A percentile compares a stretch with the other conserved stretches of the same genome.
Conservation (phyloP, 106 monocot species). For the Allium sativum region DNA sequence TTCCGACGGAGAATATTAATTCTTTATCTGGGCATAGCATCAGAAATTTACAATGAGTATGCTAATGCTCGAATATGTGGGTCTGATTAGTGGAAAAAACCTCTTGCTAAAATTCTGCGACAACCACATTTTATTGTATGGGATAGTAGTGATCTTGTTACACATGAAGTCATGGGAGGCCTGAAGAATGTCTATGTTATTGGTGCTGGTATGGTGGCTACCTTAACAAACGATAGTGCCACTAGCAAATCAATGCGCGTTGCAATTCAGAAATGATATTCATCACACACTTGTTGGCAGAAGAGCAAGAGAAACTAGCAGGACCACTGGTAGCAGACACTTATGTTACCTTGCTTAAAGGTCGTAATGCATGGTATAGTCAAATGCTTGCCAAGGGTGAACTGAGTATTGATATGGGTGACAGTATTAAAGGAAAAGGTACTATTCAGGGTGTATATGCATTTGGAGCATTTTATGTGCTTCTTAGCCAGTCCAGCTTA, state of each 20-base stretch:
- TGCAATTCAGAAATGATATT: too few relatives aligned
- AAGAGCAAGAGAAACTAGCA: too few relatives aligned
- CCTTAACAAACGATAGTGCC: too few relatives aligned
- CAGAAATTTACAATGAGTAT: slow-evolving; percentile 95
- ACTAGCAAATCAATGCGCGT: too few relatives aligned
- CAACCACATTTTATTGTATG: slow-evolving; percentile 94
- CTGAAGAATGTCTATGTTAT: slow-evolving; percentile 96
- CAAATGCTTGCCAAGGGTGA: too few relatives aligned
- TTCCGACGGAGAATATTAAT: slow-evolving; percentile 81
- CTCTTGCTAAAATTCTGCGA: slow-evolving; percentile 75
- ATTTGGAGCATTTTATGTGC: slow-evolving; percentile 58
- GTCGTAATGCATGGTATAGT: too few relatives aligned
- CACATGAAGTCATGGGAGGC: slow-evolving; percentile 96
- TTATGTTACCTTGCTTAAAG: too few relatives aligned
- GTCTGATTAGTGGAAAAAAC: slow-evolving; percentile 82
- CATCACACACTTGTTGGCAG: too few relatives aligned
- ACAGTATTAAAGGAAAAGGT: slow-evolving; percentile 91
- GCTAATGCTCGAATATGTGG: slow-evolving; percentile 96
- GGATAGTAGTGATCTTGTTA: slow-evolving; percentile 89
- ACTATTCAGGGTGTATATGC: slow-evolving; percentile 90
- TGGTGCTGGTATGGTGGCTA: slow-evolving; percentile 9
- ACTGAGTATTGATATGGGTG: slow-evolving; percentile 46
- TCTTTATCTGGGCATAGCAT: slow-evolving; percentile 90
- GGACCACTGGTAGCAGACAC: too few relatives aligned
- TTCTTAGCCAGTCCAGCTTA: slow-evolving; percentile 64